Base-by-base conservation (phyloP, 345 rosid genomes). In the Kernera saxatilis region DNA sequence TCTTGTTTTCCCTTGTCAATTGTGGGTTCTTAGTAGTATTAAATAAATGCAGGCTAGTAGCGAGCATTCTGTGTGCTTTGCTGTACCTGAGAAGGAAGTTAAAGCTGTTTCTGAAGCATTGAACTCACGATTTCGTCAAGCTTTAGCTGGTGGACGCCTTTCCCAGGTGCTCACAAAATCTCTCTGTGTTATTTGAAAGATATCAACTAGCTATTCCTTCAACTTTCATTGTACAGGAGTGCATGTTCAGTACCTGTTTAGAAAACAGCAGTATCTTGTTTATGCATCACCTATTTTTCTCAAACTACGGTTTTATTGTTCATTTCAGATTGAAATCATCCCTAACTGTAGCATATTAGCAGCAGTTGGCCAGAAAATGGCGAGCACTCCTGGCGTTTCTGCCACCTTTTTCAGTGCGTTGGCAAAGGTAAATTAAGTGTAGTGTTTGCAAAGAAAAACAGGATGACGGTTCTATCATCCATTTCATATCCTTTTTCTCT, bases 331-430 rank as follows among this genome's bases (percentile, higher is more conserved):
- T 69, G 88, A 84, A 52, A 65, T 93, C 60, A 78, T 93, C 78
- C 88, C 83, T 55, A 91, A 87, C 67, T 93, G 98, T 82, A 93
- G 98, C 81, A 91, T 93, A 78, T 82, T 93, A 77, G 97, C 97
- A 54, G 72, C 97, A 32, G 98, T 93, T 82, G 98, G 98, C 76
- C 94, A 91, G 88, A 91, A 86, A 81, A 93, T 93, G 98, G 97
- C 97, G 0, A 93, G 97, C 64, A 93, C 98, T 53, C 96, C 96
- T 51, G 98, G 97, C 54, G 97, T 93, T 51, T 87, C 92, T 76
- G 96, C 97, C 60, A 89, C 49, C 21, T 88, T 93, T 77, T 91
- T 93, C 82, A 86, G 80, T 83, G 97, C 96, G 29, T 72, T 93
- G 73, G 98, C 97, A 14, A 91, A 93, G 96, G 98, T 91, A 81